Percentiles rank a stretch among this genome's conserved stretches.
These are phyloP conservation scores for Teratosphaeria destructans DNA, from an alignment of 2,329 filamentous ascomycete genomes.

Conservation along the genomic window DNA sequence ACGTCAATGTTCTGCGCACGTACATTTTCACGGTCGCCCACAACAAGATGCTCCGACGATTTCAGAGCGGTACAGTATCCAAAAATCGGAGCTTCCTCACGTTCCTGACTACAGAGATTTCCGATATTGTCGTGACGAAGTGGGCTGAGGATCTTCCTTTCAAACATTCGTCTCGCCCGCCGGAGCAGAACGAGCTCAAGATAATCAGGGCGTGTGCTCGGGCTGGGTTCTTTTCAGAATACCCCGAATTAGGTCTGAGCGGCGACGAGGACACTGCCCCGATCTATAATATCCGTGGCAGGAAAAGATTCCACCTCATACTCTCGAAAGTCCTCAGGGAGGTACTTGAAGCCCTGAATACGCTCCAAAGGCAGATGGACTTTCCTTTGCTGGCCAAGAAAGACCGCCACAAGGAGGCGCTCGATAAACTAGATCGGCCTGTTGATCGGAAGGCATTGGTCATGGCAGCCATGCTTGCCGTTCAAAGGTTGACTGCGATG, in stretches of 20 bases:
- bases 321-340: neutral
- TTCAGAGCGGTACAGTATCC: neutral
- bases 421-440: neutral
- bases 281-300: neutral
- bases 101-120: neutral
- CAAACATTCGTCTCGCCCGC: neutral
- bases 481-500: neutral
- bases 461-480: neutral
- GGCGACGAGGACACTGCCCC: neutral
- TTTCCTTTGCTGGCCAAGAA: neutral
- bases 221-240: neutral
- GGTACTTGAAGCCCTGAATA: neutral
- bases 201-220: neutral
- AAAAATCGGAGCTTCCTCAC: neutral
- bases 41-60: neutral
- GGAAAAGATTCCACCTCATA: neutral
- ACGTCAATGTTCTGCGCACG: neutral
- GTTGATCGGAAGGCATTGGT: neutral
- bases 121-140: neutral
- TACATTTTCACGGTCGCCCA: neutral
- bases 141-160: neutral
- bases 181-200: neutral
- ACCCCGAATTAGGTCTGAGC: neutral
- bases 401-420: neutral
- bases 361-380: neutral